A percentile compares a stretch with the other conserved stretches of the same genome.
These are phyloP conservation scores for Rutstroemia sydowiana DNA, from an alignment of 2,329 filamentous ascomycete genomes.

Conservation along the genomic window DNA sequence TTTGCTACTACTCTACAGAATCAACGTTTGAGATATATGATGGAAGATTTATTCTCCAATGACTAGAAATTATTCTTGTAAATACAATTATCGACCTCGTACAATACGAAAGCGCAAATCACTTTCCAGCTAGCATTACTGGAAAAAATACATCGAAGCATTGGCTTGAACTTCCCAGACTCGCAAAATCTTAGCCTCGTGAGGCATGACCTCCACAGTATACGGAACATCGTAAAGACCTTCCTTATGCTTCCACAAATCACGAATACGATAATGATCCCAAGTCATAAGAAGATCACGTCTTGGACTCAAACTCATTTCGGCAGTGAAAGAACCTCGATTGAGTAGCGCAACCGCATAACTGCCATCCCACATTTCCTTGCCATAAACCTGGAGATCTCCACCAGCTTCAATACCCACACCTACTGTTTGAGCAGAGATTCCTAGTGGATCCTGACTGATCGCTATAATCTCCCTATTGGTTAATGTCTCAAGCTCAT, in stretches of 20 bases:
- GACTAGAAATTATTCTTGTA: too few species aligned
- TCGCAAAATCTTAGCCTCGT: slow-evolving; percentile 19
- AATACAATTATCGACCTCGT: too few species aligned
- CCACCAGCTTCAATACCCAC: slow-evolving; percentile 8
- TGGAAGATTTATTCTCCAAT: too few species aligned
- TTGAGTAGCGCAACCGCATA: slow-evolving; percentile 19
- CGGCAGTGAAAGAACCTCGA: slow-evolving; percentile 14
- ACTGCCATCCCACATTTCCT: slow-evolving; percentile 17
- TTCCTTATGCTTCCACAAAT: slow-evolving; percentile 21
- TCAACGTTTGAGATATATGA: too few species aligned
- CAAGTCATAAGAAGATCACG: slow-evolving; percentile 15
- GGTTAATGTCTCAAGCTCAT: slow-evolving; percentile 33
- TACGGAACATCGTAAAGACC: slow-evolving; percentile 19
- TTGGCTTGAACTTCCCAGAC: slow-evolving; percentile 11
- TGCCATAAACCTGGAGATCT: slow-evolving; percentile 17
- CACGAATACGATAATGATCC: slow-evolving; percentile 16
- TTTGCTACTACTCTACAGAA: too few species aligned
- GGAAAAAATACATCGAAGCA: slow-evolving; percentile 9
- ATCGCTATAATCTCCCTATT: slow-evolving; percentile 39
- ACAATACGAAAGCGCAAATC: neutral
- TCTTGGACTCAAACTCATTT: slow-evolving; percentile 17
- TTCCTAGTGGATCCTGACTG: slow-evolving; percentile 35
- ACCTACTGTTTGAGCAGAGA: slow-evolving; percentile 27
- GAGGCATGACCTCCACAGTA: slow-evolving; percentile 17
- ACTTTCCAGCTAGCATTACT: neutral